A percentile compares a stretch with the other conserved stretches of the same genome.
Conservation (phyloP, 352 stramenopile species). For the Globisporangium abappressorium region DNA sequence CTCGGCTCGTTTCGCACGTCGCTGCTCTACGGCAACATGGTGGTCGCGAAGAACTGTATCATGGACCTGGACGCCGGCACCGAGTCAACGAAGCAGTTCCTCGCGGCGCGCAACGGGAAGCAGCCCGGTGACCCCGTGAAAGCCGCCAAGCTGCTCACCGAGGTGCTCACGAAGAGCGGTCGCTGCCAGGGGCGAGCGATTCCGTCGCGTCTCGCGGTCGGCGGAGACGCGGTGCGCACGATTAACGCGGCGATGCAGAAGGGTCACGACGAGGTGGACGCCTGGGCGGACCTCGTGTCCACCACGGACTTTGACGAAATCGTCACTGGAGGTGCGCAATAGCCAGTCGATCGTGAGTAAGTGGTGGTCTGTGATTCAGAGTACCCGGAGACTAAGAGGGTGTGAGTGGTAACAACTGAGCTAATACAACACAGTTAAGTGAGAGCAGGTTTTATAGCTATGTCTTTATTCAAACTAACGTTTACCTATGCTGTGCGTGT, state of each 20-base stretch:
- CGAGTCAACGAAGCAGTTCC: constrained; percentile 18
- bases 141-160: constrained; percentile 28
- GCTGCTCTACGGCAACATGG: constrained; percentile 23
- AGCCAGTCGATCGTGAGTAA: too few relatives aligned
- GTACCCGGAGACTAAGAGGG: too few relatives aligned
- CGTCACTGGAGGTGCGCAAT: background rate
- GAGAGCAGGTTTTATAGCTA: too few relatives aligned
- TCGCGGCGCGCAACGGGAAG: constrained; percentile 28
- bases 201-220: constrained; percentile 25
- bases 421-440: too few relatives aligned
- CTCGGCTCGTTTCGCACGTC: constrained; percentile 36
- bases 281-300: constrained; percentile 11
- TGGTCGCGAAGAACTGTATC: constrained; percentile 25
- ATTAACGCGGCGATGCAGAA: background rate
- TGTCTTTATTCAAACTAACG: background rate
- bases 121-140: constrained; percentile 34
- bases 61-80: constrained; percentile 28
- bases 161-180: constrained; percentile 37
- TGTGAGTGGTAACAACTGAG: too few relatives aligned
- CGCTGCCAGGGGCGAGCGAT: constrained; percentile 30
- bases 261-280: constrained; percentile 2
- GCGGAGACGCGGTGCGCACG: constrained; percentile 22
- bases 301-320: constrained; percentile 11
- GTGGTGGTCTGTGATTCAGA: too few relatives aligned
- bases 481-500: background rate